Base-by-base conservation (phyloP, 2,329 filamentous ascomycete genomes). In the Ceratocystis cubensis region DNA sequence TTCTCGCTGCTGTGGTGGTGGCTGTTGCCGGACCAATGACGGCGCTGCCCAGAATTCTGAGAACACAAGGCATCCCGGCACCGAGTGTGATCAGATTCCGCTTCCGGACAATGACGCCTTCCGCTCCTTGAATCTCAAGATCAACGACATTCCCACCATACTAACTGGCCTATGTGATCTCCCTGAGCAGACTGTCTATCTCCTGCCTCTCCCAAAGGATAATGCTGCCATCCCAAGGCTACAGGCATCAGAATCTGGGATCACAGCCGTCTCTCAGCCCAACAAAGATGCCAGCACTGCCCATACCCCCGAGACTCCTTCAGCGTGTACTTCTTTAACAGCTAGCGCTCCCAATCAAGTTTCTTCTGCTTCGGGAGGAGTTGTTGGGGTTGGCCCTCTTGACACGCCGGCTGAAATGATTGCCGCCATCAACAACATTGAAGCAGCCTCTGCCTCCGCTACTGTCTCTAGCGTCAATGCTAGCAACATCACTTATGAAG, bases 51-150 rank as follows among this genome's bases (percentile, higher is more conserved):
- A 78, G 1, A 77, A 76, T 41, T 69, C 83, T 59, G 76, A 81
- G 50, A 25, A 13, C 13, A 28, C 20, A 13, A 65, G 64, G 61
- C 46, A 61, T 30, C 63, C 63, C 37, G 37, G 65, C 15, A 64
- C 57, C 6, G 63, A 67, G 63, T 84, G 80, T 67, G 83, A 86
- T 71, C 73, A 73, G 5, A 74, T 87, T 22, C 72, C 78, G 17
- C 73, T 84, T 1, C 92, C 93, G 1, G 85, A 94, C 74, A 97
- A 96, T 72, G 82, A 87, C 68, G 94, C 94, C 17, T 99, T 89
- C 78, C 82, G 84, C 66, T 89, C 87, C 68, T 81, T 99, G 62
- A 81, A 86, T 64, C 81, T 97, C 71, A 88, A 87, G 71, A 81
- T 97, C 68, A 85, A 85, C 67, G 82, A 86, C 41, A 84, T 97